Conservation (phyloP, 2,329 filamentous ascomycete species). For the Nothomitra cinnamomea region DNA sequence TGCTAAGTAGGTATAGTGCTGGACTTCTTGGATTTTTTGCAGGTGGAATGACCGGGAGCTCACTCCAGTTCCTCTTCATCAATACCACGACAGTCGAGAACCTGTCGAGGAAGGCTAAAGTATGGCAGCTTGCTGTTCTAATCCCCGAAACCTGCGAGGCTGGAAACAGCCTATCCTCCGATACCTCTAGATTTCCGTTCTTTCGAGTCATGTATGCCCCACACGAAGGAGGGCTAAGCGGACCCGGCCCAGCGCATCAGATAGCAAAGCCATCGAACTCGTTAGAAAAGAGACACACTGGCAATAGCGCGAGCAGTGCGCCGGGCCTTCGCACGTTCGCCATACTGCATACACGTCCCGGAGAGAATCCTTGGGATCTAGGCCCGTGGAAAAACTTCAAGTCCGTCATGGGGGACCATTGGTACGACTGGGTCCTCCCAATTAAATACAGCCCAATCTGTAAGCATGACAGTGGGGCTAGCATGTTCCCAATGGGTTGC, state of each 20-base stretch:
- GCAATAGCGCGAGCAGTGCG: conserved; percentile 2
- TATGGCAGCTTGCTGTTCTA: conserved; percentile 58
- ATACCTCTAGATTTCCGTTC: conserved; percentile 18
- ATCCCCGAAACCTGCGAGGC: conserved; percentile 36
- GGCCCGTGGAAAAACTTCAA: conserved; percentile 55
- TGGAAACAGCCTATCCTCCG: background rate
- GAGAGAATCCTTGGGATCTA: conserved; percentile 76
- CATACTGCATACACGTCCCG: conserved; percentile 52
- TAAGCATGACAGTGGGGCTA: conserved; percentile 44
- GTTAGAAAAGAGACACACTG: background rate
- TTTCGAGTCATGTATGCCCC: conserved; percentile 43
- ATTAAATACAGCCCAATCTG: conserved; percentile 57
- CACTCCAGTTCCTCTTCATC: conserved; percentile 47
- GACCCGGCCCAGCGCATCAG: background rate
- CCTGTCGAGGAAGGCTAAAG: conserved; percentile 41
- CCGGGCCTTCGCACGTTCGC: conserved; percentile 46
- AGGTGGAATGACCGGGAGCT: conserved; percentile 57
- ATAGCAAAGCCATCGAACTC: background rate
- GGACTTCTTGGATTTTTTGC: conserved; percentile 68
- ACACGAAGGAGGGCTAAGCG: conserved; percentile 11
- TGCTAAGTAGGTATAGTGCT: conserved; percentile 9
- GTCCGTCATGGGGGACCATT: conserved; percentile 56
- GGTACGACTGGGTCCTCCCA: conserved; percentile 68
- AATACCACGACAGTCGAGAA: conserved; percentile 81
- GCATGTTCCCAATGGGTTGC: conserved; percentile 51